These are phyloP conservation scores for Acacia confusa DNA, from an alignment of 306 rosid species.

Conservation along the genomic window DNA sequence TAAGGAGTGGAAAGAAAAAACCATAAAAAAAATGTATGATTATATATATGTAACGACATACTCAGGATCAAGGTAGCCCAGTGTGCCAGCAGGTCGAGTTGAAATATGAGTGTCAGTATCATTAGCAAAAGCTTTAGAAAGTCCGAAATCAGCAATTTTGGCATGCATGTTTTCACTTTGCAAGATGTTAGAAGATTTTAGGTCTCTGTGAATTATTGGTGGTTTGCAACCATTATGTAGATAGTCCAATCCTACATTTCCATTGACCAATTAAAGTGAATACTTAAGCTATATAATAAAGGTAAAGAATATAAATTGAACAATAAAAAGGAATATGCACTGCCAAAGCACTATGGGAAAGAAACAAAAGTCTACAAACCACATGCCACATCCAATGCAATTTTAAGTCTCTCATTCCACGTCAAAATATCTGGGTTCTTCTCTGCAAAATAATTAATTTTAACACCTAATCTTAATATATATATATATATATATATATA, in stretches of 20 bases:
- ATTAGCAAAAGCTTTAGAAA: conserved; percentile 29
- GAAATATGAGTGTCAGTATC: conserved; percentile 33
- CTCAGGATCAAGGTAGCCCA: conserved; percentile 40
- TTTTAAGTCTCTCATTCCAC: conserved; percentile 34
- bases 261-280: neutral
- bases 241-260: neutral
- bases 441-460: neutral
- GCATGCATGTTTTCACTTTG: conserved; percentile 36
- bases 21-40: no score
- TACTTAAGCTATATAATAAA: neutral
- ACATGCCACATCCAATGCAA: conserved; percentile 29
- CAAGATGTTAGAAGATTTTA: conserved; percentile 40
- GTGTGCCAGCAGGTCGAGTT: conserved; percentile 34
- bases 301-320: neutral
- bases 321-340: neutral
- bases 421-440: conserved; percentile 11
- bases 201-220: conserved; percentile 33
- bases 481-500: no score
- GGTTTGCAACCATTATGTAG: conserved; percentile 10
- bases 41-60: conserved; percentile 23
- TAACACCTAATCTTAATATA: neutral
- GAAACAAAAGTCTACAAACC: neutral
- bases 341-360: neutral
- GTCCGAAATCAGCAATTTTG: conserved; percentile 36
- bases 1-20: neutral